Evolutionary conservation across 768 basidiomycete species (phyloP), one percentile per base, ranked within the genome.

Genomic region (Boletus patriciae): DNA sequence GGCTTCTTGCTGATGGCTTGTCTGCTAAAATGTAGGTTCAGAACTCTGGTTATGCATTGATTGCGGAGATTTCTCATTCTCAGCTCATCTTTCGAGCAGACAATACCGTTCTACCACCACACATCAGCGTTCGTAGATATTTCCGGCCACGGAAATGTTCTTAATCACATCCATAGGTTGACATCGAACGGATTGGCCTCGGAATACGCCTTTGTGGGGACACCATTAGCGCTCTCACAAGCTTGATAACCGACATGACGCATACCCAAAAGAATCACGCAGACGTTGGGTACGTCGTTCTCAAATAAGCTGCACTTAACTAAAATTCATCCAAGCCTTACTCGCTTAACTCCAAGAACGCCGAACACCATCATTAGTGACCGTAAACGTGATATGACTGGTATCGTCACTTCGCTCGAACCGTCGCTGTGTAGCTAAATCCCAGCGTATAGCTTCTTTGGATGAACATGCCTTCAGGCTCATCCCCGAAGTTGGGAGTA

Each of bases 401-500:
- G 70, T 72, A 65, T 40, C 18, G 33, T 8, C n/a, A 13, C 37
- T 58, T 23, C 25, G n/a, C 41, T 54, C 25, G 21, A 31, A 40
- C 7, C 6, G 19, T 27, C 9, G 15, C 31, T 19, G 33, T 27
- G 21, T 38, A 15, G 25, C 61, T 66, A 33, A 61, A 51, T 38
- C 44, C 33, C 13, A 27, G 34, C 27, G 16, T 41, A 34, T 55
- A 90, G 88, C 81, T 51, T 89, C 88, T 11, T 75, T 97, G 36
- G 94, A 96, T 52, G 88, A 94, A 54, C 73, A 88, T 36, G 91
- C 94, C 2, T 97, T 96, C 75, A 81, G 77, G 48, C 77, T 75
- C 42, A 67, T 86, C 8, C 92, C 92, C 3, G 87, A 92, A 61
- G 77, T 96, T 41, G 88, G 89, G 21, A 81, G 84, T 11, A 81